phyloP scores from a whole-genome alignment of 805 yeast genomes.

The Ogataea salicorniae region DNA sequence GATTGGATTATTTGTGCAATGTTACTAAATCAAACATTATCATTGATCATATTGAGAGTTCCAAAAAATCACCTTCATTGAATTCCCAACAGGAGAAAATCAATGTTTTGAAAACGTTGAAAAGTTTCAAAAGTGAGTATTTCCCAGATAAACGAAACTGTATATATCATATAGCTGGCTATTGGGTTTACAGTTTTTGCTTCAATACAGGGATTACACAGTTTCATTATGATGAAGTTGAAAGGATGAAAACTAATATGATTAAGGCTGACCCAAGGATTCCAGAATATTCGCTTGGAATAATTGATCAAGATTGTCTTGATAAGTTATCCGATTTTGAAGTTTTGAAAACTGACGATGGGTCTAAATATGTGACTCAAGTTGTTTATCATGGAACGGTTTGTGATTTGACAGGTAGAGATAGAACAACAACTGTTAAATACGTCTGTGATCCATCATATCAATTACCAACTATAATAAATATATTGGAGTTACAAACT shows the following conservation, averaged over 20 bases:
- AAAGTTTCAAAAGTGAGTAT: conserved; percentile 6
- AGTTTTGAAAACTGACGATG: conserved; percentile 18
- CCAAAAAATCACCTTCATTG: neutral
- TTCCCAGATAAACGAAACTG: conserved; percentile 1
- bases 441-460: conserved; percentile 24
- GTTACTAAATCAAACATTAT: conserved; percentile 2
- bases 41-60: neutral
- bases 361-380: conserved; percentile 26
- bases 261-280: conserved; percentile 3
- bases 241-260: neutral
- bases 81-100: conserved; percentile 11
- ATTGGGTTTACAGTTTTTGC: conserved; percentile 13
- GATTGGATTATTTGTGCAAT: conserved; percentile 6
- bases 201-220: conserved; percentile 2
- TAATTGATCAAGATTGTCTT: conserved; percentile 9
- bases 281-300: conserved; percentile 18
- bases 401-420: conserved; percentile 32
- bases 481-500: conserved; percentile 27
- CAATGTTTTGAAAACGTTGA: conserved; percentile 16
- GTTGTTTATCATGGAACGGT: conserved; percentile 25
- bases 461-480: conserved; percentile 14
- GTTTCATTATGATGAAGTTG: conserved; percentile 3
- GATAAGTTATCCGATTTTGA: conserved; percentile 21
- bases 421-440: conserved; percentile 22
- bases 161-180: conserved; percentile 6